These are phyloP conservation scores for Yamadazyma diospyri DNA, from an alignment of 1,139 yeast species.

Conservation along the genomic window DNA sequence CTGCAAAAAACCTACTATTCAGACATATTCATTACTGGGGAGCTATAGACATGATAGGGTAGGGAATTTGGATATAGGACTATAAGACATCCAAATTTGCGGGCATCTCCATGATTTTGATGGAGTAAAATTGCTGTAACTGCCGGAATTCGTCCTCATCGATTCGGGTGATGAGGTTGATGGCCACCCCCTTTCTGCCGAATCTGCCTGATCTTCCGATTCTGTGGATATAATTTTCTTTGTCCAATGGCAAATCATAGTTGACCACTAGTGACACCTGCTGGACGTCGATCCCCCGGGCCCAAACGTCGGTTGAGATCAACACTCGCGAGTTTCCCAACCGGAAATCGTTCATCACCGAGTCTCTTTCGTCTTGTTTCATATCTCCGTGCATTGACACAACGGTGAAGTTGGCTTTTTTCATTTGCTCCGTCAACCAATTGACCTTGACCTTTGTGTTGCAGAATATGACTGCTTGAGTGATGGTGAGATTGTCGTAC, in stretches of 20 bases:
- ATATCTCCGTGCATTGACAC: conserved; percentile 96
- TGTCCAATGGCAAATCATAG: conserved; percentile 82
- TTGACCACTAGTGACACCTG: conserved; percentile 94
- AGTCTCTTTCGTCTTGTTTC: conserved; percentile 90
- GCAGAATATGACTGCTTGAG: conserved; percentile 95
- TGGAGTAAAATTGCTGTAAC: conserved; percentile 73
- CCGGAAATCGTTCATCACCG: conserved; percentile 83
- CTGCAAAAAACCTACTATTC: too few species aligned
- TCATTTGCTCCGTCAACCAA: conserved; percentile 80
- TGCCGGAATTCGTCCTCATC: conserved; percentile 62
- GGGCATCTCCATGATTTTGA: conserved; percentile 86
- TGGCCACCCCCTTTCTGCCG: conserved; percentile 94
- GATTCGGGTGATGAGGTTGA: conserved; percentile 74
- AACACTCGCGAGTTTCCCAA: conserved; percentile 77
- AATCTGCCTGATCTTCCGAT: conserved; percentile 95
- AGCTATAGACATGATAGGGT: too few species aligned
- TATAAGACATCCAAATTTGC: conserved; percentile 35
- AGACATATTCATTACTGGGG: too few species aligned
- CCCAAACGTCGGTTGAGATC: conserved; percentile 96
- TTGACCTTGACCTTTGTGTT: conserved; percentile 90
- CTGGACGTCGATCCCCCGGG: conserved; percentile 96
- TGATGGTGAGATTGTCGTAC: conserved; percentile 89
- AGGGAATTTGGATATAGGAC: too few species aligned
- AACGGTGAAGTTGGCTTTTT: conserved; percentile 80
- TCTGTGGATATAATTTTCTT: conserved; percentile 89